Percentiles rank a stretch among this genome's conserved stretches.
Conservation (phyloP, 129 eudicot genomes). For the Gnaphalium uliginosum region DNA sequence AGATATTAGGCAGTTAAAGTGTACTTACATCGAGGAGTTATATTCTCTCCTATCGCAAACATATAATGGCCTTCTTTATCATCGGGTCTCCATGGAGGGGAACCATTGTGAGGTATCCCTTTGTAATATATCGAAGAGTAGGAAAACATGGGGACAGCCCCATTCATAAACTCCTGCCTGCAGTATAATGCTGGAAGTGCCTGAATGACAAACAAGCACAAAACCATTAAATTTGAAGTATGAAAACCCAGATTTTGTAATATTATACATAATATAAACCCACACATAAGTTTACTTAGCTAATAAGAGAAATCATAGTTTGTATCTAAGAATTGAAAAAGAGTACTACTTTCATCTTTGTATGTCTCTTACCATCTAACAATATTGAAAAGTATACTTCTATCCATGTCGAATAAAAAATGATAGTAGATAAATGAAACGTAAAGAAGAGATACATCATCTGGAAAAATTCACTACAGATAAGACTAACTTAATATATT, state of each 20-base stretch:
- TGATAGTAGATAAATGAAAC: neutral
- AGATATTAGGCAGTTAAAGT: neutral
- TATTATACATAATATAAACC: neutral
- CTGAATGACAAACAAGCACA: conserved; percentile 41
- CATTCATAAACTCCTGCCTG: conserved; percentile 62
- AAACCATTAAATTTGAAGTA: neutral
- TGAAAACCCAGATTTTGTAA: neutral
- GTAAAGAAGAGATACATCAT: neutral
- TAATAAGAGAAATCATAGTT: neutral
- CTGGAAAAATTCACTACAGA: neutral
- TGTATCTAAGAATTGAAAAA: too few species aligned
- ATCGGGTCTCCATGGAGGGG: conserved; percentile 93
- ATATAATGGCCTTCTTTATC: conserved; percentile 90
- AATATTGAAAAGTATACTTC: too few species aligned
- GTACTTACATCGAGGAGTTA: conserved; percentile 83
- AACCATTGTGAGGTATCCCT: conserved; percentile 70
- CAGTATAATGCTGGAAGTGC: conserved; percentile 66
- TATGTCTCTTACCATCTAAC: neutral
- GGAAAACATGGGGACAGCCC: conserved; percentile 61
- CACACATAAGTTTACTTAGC: neutral
- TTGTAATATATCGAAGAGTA: conserved; percentile 83
- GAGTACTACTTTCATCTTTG: neutral
- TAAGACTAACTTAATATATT: too few species aligned
- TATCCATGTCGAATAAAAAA: too few species aligned
- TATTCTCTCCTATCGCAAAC: conserved; percentile 74